Conservation (phyloP, 495 filamentous ascomycete genomes). For the Penicillium psychrofluorescens region DNA sequence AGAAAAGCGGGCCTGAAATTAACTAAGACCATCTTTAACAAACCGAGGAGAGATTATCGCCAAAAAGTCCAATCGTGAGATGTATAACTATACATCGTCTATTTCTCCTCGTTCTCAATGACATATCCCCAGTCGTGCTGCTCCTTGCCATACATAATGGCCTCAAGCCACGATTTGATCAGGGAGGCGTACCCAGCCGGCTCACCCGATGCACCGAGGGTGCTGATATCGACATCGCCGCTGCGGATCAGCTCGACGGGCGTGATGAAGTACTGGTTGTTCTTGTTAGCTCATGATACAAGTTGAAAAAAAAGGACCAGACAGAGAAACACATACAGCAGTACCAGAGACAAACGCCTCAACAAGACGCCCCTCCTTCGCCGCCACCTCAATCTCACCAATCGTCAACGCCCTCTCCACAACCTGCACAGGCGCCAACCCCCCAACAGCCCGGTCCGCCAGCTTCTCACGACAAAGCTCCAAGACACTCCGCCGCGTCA, state of each 20-base stretch:
- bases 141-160: slow-evolving; percentile 83
- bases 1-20: not conserved
- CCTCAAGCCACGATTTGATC: slow-evolving; percentile 70
- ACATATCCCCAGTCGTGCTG: slow-evolving; percentile 74
- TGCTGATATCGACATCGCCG: slow-evolving; percentile 57
- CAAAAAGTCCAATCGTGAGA: slow-evolving; percentile 12
- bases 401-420: slow-evolving; percentile 79
- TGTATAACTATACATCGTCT: slow-evolving; percentile 5
- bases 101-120: slow-evolving; percentile 51
- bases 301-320: not conserved
- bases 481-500: slow-evolving; percentile 71
- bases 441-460: slow-evolving; percentile 19
- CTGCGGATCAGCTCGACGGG: slow-evolving; percentile 69
- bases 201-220: slow-evolving; percentile 52
- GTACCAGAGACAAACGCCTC: slow-evolving; percentile 86
- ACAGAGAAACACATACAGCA: slow-evolving; percentile 49
- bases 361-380: slow-evolving; percentile 65
- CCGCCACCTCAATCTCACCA: slow-evolving; percentile 64
- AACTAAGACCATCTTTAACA: not conserved
- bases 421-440: slow-evolving; percentile 56
- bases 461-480: slow-evolving; percentile 63
- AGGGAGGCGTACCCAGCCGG: slow-evolving; percentile 59
- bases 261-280: slow-evolving; percentile 64
- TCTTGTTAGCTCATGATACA: not conserved
- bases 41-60: slow-evolving; percentile 5